Percentiles rank a stretch among this genome's conserved stretches.
phyloP scores from a whole-genome alignment of 805 yeast genomes.

The fission yeast (Schizosaccharomyces pombe) region DNA sequence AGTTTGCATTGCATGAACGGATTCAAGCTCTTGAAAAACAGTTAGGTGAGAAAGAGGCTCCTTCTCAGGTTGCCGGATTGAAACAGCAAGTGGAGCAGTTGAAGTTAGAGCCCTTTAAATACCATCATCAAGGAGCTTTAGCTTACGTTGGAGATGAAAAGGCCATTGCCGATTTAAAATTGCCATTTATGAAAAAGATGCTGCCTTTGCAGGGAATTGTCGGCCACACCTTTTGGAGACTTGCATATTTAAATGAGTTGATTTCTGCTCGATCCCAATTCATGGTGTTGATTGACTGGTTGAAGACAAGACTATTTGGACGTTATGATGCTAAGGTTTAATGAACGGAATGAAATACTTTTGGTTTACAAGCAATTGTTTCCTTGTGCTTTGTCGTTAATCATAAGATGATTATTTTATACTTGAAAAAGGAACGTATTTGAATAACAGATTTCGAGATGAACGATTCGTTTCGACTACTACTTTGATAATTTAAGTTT shows the following conservation, averaged over 20 bases:
- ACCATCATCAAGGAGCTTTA: conserved; percentile 74
- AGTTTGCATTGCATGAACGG: neutral
- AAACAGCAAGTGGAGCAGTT: neutral
- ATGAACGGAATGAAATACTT: too few relatives aligned
- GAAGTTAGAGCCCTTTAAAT: conserved; percentile 32
- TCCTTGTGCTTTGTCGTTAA: too few relatives aligned
- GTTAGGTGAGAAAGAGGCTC: neutral
- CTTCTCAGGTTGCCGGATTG: neutral
- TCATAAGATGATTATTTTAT: too few relatives aligned
- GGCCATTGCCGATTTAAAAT: conserved; percentile 67
- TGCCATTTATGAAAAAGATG: neutral
- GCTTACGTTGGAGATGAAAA: conserved; percentile 81
- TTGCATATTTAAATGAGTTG: conserved; percentile 82
- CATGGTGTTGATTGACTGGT: conserved; percentile 72
- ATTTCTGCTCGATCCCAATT: conserved; percentile 72
- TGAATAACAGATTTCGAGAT: too few relatives aligned
- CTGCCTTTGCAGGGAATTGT: conserved; percentile 60
- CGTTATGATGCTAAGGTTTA: conserved; percentile 18
- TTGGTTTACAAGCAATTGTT: too few relatives aligned
- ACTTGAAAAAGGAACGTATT: too few relatives aligned
- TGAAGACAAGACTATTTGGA: conserved; percentile 67
- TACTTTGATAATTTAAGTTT: too few relatives aligned
- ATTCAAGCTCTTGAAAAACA: neutral
- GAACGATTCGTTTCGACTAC: too few relatives aligned
- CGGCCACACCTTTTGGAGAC: conserved; percentile 85